phyloP scores from a whole-genome alignment of 306 rosid genomes.

The Cicer arietinum region DNA sequence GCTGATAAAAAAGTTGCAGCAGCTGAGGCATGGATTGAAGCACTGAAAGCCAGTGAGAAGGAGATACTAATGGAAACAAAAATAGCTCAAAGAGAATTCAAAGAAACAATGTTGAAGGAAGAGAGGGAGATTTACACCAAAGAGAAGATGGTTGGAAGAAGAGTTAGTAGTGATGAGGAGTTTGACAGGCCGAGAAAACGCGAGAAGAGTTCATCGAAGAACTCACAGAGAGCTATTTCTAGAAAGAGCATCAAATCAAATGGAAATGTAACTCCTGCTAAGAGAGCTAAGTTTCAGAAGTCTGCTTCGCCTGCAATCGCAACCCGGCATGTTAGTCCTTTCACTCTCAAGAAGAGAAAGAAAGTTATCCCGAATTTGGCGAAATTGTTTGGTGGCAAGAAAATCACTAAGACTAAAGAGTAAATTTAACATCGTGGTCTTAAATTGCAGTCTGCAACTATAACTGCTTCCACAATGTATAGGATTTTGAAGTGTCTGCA shows the following conservation, averaged over 20 bases:
- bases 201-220: constrained; percentile 52
- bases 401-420: constrained; percentile 12
- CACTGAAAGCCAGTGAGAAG: constrained; percentile 86
- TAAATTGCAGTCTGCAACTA: neutral
- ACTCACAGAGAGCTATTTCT: constrained; percentile 43
- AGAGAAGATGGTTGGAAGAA: constrained; percentile 50
- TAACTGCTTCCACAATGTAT: neutral
- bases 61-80: constrained; percentile 67
- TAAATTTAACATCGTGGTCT: neutral
- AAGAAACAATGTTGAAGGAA: constrained; percentile 56
- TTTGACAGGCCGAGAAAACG: constrained; percentile 55
- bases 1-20: constrained; percentile 91
- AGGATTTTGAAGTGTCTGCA: neutral
- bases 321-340: constrained; percentile 53
- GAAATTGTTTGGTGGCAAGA: constrained; percentile 65
- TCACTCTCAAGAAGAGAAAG: constrained; percentile 67
- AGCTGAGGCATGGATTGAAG: constrained; percentile 86
- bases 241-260: constrained; percentile 58
- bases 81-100: constrained; percentile 60
- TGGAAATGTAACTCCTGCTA: constrained; percentile 53
- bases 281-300: constrained; percentile 56
- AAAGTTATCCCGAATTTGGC: constrained; percentile 71
- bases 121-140: constrained; percentile 49
- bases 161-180: constrained; percentile 58
- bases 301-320: constrained; percentile 64